phyloP scores from a whole-genome alignment of 371 early-diverging fungal genomes.

The Mycotypha africana region DNA sequence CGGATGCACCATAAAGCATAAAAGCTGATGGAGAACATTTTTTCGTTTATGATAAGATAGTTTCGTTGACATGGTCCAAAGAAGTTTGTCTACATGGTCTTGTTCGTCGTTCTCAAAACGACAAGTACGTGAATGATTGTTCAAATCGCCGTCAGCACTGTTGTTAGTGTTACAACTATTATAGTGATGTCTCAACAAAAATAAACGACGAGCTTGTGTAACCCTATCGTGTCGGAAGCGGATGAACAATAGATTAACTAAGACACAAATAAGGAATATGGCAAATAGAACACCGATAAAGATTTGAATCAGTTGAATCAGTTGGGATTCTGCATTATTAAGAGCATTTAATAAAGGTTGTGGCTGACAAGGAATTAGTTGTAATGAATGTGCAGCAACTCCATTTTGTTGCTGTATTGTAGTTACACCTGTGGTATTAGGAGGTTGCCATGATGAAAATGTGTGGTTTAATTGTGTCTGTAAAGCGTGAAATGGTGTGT shows the following conservation, averaged over 20 bases:
- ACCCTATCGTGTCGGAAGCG: too few relatives aligned
- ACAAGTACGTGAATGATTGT: too few relatives aligned
- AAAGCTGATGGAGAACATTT: neutral
- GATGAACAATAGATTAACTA: too few relatives aligned
- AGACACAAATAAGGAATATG: too few relatives aligned
- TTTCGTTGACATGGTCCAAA: neutral
- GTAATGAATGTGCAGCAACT: too few relatives aligned
- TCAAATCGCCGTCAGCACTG: too few relatives aligned
- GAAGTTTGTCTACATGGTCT: neutral
- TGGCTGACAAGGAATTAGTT: constrained; percentile 2
- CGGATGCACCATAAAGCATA: constrained; percentile 24
- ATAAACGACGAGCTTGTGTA: too few relatives aligned
- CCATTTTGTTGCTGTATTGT: neutral
- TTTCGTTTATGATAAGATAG: neutral
- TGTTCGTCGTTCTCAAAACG: neutral
- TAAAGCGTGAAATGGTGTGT: constrained; percentile 20
- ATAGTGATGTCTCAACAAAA: neutral
- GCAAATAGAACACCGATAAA: too few relatives aligned
- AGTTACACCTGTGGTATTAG: neutral
- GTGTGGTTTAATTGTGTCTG: constrained; percentile 16
- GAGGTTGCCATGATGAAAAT: constrained; percentile 6
- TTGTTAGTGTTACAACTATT: too few relatives aligned
- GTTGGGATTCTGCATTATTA: too few relatives aligned
- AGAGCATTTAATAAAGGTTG: too few relatives aligned
- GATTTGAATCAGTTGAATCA: too few relatives aligned